Base-by-base conservation (phyloP, 139 green algal genomes). In the Picocystis salinarum region DNA sequence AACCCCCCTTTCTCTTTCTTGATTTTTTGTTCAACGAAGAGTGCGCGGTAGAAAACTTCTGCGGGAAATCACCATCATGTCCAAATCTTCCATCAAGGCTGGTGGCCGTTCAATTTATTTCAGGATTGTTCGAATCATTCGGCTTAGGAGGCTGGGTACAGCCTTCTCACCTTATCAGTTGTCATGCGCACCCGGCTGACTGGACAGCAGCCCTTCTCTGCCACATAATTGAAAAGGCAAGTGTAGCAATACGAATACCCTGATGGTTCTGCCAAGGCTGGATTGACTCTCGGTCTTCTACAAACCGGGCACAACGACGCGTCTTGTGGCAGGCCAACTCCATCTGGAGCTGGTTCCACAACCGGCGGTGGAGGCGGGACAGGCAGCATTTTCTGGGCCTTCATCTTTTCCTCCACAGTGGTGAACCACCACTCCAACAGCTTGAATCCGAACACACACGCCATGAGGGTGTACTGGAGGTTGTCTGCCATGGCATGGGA, bases 181-280 rank as follows among this genome's bases (percentile, higher is more conserved):
- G 22, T 55, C 0, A 56, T 59, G 0, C 77, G 73, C 4, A 71
- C 27, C 6, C 40, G 57, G 0, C 81, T 92, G 10, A 94, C 61
- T 2, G 83, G 83, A 55, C 83, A 94, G 23, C 51, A 52, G 4
- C 52, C 53, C 6, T 70, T 20, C 31, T 73, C 28, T 20, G 36
- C 23, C 4, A 95, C 67, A 31, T 69, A 58, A 7, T 27, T 48
- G 44, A 80, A 77, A 1, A 81, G 45, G 60, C 83, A 94, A 13
- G 75, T 67, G 58, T 94, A 95, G 72, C 83, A 94, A 55, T 82
- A 93, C 0, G 76, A 74, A 46, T 88, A 94, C 33, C 83, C 83
- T 0, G 67, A 82, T 3, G 64, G 64, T n/a, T 70, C 56, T 6
- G 79, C 22, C 47, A 79, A 45, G 7, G 82, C 68, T 11, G 81